These are phyloP conservation scores for Cladophialophora immunda DNA, from an alignment of 2,329 filamentous ascomycete species.

Conservation along the genomic window DNA sequence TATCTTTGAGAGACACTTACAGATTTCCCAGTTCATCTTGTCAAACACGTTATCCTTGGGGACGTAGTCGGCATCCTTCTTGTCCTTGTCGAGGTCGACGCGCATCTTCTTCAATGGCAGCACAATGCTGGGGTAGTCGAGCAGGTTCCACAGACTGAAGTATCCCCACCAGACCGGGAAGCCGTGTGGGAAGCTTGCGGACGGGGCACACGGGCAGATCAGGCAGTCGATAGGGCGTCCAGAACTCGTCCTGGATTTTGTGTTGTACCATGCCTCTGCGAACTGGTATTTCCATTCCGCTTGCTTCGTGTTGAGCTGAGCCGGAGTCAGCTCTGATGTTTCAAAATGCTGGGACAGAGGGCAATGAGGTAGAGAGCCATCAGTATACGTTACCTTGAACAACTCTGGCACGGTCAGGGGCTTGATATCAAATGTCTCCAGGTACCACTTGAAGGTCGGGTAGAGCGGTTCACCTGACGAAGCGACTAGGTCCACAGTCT, in stretches of 20 bases:
- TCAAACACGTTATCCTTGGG: conserved; percentile 48
- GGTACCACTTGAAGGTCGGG: conserved; percentile 67
- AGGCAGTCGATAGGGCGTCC: conserved; percentile 43
- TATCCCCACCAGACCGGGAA: conserved; percentile 70
- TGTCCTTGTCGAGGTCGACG: conserved; percentile 54
- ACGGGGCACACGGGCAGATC: conserved; percentile 32
- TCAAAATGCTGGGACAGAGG: no score
- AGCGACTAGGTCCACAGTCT: conserved; percentile 60
- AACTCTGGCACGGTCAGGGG: conserved; percentile 51
- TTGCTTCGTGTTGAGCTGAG: conserved; percentile 43
- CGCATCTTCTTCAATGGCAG: conserved; percentile 63
- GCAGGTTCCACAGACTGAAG: conserved; percentile 72
- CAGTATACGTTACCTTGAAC: conserved; percentile 22
- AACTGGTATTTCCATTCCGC: conserved; percentile 57
- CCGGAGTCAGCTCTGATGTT: neutral
- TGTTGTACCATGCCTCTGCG: conserved; percentile 55
- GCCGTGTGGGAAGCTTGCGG: conserved; percentile 56
- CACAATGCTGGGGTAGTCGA: conserved; percentile 70
- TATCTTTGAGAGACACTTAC: conserved; percentile 44
- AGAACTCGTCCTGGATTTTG: conserved; percentile 46
- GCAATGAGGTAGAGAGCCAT: neutral
- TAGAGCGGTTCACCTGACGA: conserved; percentile 66
- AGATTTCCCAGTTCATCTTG: conserved; percentile 55
- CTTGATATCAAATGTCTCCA: conserved; percentile 60
- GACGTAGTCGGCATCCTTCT: conserved; percentile 34